Evolutionary conservation across 306 rosid species (phyloP), one percentile per base, ranked within the genome.

Genomic region (Quercus agrifolia): DNA sequence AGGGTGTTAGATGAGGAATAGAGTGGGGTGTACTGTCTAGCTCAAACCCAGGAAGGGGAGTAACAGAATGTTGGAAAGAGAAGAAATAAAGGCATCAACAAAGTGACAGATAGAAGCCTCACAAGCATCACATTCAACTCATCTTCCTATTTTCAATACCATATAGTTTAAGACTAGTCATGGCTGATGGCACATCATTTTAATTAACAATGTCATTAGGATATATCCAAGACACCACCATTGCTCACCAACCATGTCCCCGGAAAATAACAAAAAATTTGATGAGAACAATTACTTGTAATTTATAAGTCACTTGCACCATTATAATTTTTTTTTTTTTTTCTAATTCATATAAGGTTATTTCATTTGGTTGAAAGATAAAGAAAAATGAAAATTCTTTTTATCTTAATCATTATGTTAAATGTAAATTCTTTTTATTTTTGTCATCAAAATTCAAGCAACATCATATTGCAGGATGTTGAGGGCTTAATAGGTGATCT

Each of bases 181-280:
- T 70, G 72, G 77, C 64, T 12, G 84, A 49, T 81, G 56, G 77
- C 55, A 31, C 73, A 70, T 81, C 80, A 51, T 75, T 75, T 81
- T 75, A 44, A 38, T 38, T 7, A 38, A 38, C 8, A 38, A 19
- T 19, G 27, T 18, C 27, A 74, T 9, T 17, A 14, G 14, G 55
- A 74, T 23, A 23, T 23, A 23, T 35, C 76, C 19, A 33, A 31
- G 57, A 21, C 2, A 33, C 71, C 5, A 8, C 71, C 71, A 33
- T 33, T 67, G 15, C 6, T 67, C 51, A 67, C 71, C 71, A 19
- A 18, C 23, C 6, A 67, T 3, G 54, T 49, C 54, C 17, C 54
- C 54, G 17, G 19, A 31, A 66, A 6, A 31, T 17, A 17, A 30
- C 11, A 64, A 6, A 31, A 66, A 10, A 31, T 1, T 59, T 23